phyloP scores from a whole-genome alignment of 75 land plant genomes.

The Isoetes taiwanensis region DNA sequence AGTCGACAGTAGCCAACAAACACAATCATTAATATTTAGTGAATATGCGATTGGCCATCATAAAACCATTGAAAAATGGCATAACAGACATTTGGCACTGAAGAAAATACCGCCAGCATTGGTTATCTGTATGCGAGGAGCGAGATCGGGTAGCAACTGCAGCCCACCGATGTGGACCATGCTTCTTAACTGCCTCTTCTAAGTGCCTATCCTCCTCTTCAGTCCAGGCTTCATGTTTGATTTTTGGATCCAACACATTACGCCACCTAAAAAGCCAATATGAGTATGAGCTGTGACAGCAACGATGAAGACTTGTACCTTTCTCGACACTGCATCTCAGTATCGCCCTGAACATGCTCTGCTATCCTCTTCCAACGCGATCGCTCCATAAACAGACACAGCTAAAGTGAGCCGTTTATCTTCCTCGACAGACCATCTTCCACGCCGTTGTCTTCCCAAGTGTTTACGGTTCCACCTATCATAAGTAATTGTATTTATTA shows the following conservation, averaged over 20 bases:
- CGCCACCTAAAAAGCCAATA: constrained; percentile 49
- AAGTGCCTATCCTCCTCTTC: constrained; percentile 64
- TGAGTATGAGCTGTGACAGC: not conserved
- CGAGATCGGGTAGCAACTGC: constrained; percentile 53
- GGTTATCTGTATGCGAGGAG: constrained; percentile 75
- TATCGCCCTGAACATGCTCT: constrained; percentile 70
- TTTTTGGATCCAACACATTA: constrained; percentile 72
- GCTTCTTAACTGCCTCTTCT: constrained; percentile 37
- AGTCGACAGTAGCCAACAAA: not conserved
- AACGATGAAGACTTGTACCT: constrained; percentile 33
- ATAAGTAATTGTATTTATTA: too few species aligned
- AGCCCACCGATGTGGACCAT: constrained; percentile 63
- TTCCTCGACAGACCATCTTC: constrained; percentile 71
- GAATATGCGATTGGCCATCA: not conserved
- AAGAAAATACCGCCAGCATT: constrained; percentile 51
- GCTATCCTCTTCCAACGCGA: constrained; percentile 68
- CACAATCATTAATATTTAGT: not conserved
- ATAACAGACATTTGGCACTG: not conserved
- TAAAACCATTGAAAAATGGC: not conserved
- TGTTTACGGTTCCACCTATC: too few species aligned
- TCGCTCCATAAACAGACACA: constrained; percentile 67
- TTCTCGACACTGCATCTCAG: constrained; percentile 84
- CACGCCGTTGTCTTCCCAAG: constrained; percentile 44
- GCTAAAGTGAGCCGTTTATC: constrained; percentile 72
- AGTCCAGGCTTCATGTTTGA: constrained; percentile 66